These are phyloP conservation scores for Naganishia vishniacii DNA, from an alignment of 768 basidiomycete species.

Conservation along the genomic window DNA sequence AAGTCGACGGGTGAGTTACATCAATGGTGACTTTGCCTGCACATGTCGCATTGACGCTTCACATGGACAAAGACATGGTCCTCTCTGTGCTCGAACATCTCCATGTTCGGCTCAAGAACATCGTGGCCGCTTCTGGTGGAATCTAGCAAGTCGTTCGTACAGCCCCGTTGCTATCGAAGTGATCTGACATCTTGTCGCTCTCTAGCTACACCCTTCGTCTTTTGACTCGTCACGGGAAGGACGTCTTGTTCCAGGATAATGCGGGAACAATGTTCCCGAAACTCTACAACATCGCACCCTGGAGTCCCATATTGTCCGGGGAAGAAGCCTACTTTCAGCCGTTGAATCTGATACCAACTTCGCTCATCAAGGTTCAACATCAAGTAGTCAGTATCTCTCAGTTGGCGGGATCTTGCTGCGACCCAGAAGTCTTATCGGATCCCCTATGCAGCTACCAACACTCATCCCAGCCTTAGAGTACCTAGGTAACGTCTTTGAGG, in stretches of 20 bases:
- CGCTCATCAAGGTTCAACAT: slow-evolving; percentile 17
- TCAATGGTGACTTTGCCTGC: neutral
- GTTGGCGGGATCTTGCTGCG: neutral
- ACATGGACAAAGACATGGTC: slow-evolving; percentile 33
- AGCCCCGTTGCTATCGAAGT: neutral
- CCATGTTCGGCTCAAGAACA: slow-evolving; percentile 30
- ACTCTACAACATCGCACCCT: slow-evolving; percentile 15
- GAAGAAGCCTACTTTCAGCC: slow-evolving; percentile 12
- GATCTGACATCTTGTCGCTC: neutral
- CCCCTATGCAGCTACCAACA: slow-evolving; percentile 1
- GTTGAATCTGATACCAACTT: slow-evolving; percentile 9
- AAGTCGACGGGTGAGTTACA: slow-evolving; percentile 35
- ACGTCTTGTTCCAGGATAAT: neutral
- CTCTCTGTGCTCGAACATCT: slow-evolving; percentile 39
- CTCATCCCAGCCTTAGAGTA: slow-evolving; percentile 9
- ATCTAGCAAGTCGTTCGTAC: slow-evolving; percentile 35
- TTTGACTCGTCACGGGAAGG: neutral
- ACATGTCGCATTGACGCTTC: neutral
- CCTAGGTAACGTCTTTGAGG: slow-evolving; percentile 15
- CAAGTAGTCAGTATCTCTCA: slow-evolving; percentile 3
- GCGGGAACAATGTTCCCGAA: neutral
- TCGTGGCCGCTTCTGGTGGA: slow-evolving; percentile 39
- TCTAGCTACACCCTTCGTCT: slow-evolving; percentile 4
- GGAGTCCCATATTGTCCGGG: slow-evolving; percentile 5
- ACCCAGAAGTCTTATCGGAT: neutral